Conservation (phyloP, 2,329 filamentous ascomycete genomes). For the Colletotrichum neosansevieriae region DNA sequence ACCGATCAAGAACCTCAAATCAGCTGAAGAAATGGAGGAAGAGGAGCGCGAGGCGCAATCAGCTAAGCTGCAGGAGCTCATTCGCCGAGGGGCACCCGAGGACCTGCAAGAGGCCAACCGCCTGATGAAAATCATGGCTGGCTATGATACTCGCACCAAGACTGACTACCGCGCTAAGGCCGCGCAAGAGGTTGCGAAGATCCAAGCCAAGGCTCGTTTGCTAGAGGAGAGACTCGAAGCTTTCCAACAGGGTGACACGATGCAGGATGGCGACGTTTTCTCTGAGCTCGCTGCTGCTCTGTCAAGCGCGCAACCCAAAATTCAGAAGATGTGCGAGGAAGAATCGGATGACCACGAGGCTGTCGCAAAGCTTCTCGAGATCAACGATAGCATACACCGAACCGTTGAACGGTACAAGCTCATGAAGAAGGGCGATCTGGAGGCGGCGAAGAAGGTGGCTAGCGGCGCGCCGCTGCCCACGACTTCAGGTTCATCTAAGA, state of each 20-base stretch:
- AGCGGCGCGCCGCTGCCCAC: constrained; percentile 72
- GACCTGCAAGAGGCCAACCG: constrained; percentile 97
- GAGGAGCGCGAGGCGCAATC: constrained; percentile 95
- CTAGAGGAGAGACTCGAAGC: constrained; percentile 92
- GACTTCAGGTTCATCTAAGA: constrained; percentile 59
- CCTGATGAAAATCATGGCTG: constrained; percentile 99
- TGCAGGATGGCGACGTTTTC: constrained; percentile 76
- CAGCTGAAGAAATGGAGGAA: constrained; percentile 98
- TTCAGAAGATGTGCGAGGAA: constrained; percentile 99
- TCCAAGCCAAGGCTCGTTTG: constrained; percentile 93
- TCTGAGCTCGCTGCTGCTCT: constrained; percentile 90
- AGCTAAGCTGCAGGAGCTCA: constrained; percentile 97
- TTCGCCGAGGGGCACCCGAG: constrained; percentile 89
- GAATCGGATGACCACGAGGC: constrained; percentile 97
- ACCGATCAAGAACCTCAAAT: constrained; percentile 82
- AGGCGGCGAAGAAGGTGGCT: constrained; percentile 84
- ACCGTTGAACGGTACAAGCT: constrained; percentile 96
- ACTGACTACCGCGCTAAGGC: constrained; percentile 98
- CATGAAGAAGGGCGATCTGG: constrained; percentile 93
- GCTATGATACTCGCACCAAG: constrained; percentile 94
- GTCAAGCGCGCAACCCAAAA: constrained; percentile 96
- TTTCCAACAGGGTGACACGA: constrained; percentile 83
- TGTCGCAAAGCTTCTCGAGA: constrained; percentile 93
- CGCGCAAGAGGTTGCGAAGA: constrained; percentile 92
- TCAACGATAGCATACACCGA: constrained; percentile 98